Evolutionary conservation across 208 protist genomes (phyloP).

Genomic region (Trypanosomatidae sp.): DNA sequence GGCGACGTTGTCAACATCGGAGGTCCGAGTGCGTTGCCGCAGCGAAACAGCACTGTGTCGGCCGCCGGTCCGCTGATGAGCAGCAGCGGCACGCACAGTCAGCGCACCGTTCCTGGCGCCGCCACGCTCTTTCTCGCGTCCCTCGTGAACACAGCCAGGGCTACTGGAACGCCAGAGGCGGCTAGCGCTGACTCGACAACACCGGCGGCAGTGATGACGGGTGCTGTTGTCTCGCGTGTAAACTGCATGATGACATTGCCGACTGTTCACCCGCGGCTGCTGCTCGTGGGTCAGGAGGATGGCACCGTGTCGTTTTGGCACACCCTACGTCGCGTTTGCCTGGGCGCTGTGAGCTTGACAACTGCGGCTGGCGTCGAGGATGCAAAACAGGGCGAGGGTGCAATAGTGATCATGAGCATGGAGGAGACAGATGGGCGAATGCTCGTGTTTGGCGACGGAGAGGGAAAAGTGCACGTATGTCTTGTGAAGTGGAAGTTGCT

Average conservation of each 20-base stretch:
- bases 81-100: background rate
- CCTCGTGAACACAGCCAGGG: background rate
- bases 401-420: conserved; percentile 29
- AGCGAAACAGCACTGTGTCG: background rate
- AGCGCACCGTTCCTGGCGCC: background rate
- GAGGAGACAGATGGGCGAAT: conserved; percentile 23
- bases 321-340: conserved; percentile 55
- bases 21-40: background rate
- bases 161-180: background rate
- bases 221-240: conserved; percentile 35
- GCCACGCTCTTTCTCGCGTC: background rate
- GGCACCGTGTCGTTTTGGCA: conserved; percentile 83
- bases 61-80: background rate
- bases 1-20: background rate
- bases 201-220: conserved; percentile 1
- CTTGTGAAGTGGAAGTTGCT: conserved; percentile 35
- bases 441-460: conserved; percentile 70
- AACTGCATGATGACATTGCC: conserved; percentile 46
- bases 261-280: conserved; percentile 38
- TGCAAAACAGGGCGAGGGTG: background rate
- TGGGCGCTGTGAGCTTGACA: conserved; percentile 56
- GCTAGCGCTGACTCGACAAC: background rate
- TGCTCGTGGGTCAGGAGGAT: conserved; percentile 71
- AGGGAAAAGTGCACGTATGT: conserved; percentile 77
- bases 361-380: conserved; percentile 29